These are phyloP conservation scores for Microbotryum silenes-acaulis DNA, from an alignment of 1,284 basidiomycete species.

Conservation along the genomic window DNA sequence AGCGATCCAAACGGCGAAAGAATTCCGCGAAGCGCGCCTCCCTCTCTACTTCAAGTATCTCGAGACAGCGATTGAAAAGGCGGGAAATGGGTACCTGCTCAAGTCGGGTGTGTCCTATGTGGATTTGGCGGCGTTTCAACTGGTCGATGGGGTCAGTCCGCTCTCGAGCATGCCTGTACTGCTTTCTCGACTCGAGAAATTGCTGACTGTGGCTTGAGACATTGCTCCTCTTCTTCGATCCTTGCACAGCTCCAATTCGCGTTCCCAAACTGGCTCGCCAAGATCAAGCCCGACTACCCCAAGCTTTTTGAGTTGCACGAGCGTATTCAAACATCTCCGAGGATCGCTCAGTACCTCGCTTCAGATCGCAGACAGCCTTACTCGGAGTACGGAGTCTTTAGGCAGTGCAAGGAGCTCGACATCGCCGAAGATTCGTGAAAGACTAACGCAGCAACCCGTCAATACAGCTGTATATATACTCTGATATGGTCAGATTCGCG, in stretches of 20 bases:
- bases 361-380: conserved; percentile 44
- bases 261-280: conserved; percentile 45
- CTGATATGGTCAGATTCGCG: too few species aligned
- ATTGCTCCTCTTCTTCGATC: background rate
- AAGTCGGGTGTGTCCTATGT: conserved; percentile 46
- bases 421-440: conserved; percentile 10
- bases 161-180: background rate
- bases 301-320: conserved; percentile 34
- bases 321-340: conserved; percentile 37
- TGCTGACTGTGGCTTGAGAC: background rate
- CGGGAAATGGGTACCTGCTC: conserved; percentile 40
- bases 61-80: conserved; percentile 40
- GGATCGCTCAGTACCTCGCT: conserved; percentile 46
- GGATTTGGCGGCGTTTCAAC: conserved; percentile 49
- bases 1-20: conserved; percentile 39
- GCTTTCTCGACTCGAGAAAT: background rate
- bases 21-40: conserved; percentile 45
- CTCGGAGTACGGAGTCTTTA: conserved; percentile 40
- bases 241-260: conserved; percentile 46
- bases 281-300: conserved; percentile 40
- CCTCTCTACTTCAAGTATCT: conserved; percentile 49
- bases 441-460: too few species aligned
- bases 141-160: conserved; percentile 37
- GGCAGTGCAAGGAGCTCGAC: conserved; percentile 49
- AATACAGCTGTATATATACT: too few species aligned